These are phyloP conservation scores for Cryptococcus sp. DNA, from an alignment of 1,284 basidiomycete species.

Conservation along the genomic window DNA sequence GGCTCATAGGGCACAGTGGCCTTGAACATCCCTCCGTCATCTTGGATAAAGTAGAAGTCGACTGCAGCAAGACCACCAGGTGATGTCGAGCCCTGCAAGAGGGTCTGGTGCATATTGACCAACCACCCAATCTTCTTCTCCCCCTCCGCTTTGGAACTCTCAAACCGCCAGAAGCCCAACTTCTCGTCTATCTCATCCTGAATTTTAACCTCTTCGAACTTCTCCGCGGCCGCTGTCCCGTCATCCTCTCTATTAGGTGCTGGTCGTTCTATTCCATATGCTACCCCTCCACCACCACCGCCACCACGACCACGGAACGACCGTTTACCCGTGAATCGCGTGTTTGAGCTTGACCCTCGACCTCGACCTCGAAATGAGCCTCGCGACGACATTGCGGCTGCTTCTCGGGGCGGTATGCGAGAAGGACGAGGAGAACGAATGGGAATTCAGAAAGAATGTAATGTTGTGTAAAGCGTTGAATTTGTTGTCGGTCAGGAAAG, in stretches of 20 bases:
- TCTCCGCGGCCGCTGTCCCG: constrained; percentile 76
- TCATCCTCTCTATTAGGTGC: constrained; percentile 77
- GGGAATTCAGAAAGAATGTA: constrained; percentile 1
- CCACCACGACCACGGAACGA: constrained; percentile 16
- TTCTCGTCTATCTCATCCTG: constrained; percentile 90
- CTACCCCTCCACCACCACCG: constrained; percentile 25
- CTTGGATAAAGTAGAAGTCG: constrained; percentile 97
- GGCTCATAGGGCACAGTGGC: constrained; percentile 90
- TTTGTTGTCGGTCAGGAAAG: background rate
- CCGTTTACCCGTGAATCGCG: constrained; percentile 49
- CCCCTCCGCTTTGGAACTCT: constrained; percentile 62
- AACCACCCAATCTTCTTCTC: constrained; percentile 82
- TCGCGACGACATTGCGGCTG: constrained; percentile 14
- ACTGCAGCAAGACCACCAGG: constrained; percentile 83
- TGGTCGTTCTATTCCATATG: constrained; percentile 34
- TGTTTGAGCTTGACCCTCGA: constrained; percentile 47
- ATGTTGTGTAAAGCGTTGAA: background rate
- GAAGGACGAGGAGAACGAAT: background rate
- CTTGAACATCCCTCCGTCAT: constrained; percentile 96
- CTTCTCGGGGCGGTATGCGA: background rate
- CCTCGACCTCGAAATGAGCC: constrained; percentile 42
- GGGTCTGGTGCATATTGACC: constrained; percentile 97
- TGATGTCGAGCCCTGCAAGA: constrained; percentile 79
- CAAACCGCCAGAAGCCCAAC: constrained; percentile 79
- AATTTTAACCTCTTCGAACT: constrained; percentile 73